A percentile compares a stretch with the other conserved stretches of the same genome.
Evolutionary conservation across 345 rosid species (phyloP).

Genomic region (Luvunga scandens): DNA sequence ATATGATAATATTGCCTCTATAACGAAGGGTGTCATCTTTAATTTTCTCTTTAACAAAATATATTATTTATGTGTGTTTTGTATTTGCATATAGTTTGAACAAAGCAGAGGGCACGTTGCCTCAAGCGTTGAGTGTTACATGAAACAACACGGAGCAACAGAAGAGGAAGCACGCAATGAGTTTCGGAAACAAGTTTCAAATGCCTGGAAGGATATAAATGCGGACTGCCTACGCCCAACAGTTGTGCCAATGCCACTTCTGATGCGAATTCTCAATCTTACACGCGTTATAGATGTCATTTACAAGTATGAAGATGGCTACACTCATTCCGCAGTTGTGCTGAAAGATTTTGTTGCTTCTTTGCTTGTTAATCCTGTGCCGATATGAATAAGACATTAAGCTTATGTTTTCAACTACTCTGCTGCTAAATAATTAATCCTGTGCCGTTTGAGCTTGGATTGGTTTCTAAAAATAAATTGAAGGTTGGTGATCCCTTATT

Average conservation of each 20-base stretch:
- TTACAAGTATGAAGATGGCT: not conserved
- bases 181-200: not conserved
- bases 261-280: slow-evolving; percentile 19
- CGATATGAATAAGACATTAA: not conserved
- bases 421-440: too few relatives aligned
- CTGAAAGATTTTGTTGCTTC: slow-evolving; percentile 18
- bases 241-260: slow-evolving; percentile 12
- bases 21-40: too few relatives aligned
- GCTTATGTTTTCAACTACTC: not conserved
- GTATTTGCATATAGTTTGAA: slow-evolving; percentile 5
- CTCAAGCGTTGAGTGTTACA: slow-evolving; percentile 20
- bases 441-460: too few relatives aligned
- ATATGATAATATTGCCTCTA: too few relatives aligned
- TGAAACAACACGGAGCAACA: slow-evolving; percentile 19
- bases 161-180: slow-evolving; percentile 17
- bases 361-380: slow-evolving; percentile 18
- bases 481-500: too few relatives aligned
- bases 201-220: slow-evolving; percentile 40
- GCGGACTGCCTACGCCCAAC: slow-evolving; percentile 21
- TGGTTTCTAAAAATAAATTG: too few relatives aligned
- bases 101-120: slow-evolving; percentile 17
- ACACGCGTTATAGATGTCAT: not conserved
- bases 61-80: too few relatives aligned
- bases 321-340: slow-evolving; percentile 3
- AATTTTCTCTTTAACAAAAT: too few relatives aligned